Evolutionary conservation across 2,329 filamentous ascomycete species (phyloP), one percentile per base, ranked within the genome.

Genomic region (Aspergillus pseudoterreus): DNA sequence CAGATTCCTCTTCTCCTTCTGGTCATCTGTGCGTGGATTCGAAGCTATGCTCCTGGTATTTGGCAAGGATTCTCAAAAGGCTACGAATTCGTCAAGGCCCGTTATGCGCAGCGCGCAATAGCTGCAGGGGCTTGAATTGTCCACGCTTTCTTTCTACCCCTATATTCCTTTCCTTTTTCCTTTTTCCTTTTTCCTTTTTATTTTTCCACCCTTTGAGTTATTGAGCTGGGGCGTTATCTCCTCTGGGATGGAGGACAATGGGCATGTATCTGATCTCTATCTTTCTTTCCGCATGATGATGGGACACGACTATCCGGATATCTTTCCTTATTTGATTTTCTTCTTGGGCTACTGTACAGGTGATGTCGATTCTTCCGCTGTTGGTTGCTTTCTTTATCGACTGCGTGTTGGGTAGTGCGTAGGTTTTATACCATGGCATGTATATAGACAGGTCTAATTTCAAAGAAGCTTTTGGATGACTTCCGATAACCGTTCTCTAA

Each of bases 1-100:
- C 50, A 61, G 76, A 77, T 78, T 61, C 76, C 76, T 52, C 66
- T 78, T 54, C 64, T 78, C 45, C 61, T 76, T 54, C 60, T 78
- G 43, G 70, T 77, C 49, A 63, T 77, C 32, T 69, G 69, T 35
- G 69, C 75, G 45, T 77, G 75, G 74, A 57, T 72, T 55, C 68
- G 72, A 52, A 76, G 70, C 57, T 70, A 70, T 43, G 63, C 71
- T 47, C 74, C 74, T 9, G 68, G 71, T 43, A 65, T 73, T 51
- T 72, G 71, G 69, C 64, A 70, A 59, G 67, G 63, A 42, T 57
- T 72, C 49, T 66, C 62, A 45, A 65, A 71, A 48, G 66, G 64
- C 36, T 70, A 68, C 61, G 64, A 73, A 51, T 71, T 70, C 58
- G 58, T 73, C 32, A 73, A 66, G 55, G 52, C 64, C 53, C 68